A percentile compares a stretch with the other conserved stretches of the same genome.
These are phyloP conservation scores for Podaxis rugospora DNA, from an alignment of 768 basidiomycete genomes.

Conservation along the genomic window DNA sequence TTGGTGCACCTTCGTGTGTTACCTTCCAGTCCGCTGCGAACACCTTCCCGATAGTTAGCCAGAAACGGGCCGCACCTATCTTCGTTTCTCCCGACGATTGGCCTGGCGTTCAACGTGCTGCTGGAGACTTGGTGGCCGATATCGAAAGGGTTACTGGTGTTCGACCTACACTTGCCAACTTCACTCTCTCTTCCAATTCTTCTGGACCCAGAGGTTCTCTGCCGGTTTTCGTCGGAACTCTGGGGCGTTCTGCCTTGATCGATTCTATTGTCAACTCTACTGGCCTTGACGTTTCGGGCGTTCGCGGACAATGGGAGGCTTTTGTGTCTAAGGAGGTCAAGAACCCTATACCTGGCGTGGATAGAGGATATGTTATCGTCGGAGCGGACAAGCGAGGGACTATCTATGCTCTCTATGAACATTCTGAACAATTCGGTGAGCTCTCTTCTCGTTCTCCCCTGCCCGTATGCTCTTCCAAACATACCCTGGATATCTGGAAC, in stretches of 20 bases:
- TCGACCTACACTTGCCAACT: constrained; percentile 32
- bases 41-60: constrained; percentile 40
- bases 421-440: constrained; percentile 63
- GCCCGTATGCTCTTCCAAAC: not conserved
- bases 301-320: constrained; percentile 64
- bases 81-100: constrained; percentile 53
- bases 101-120: constrained; percentile 60
- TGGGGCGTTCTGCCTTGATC: constrained; percentile 52
- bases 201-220: constrained; percentile 34
- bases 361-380: constrained; percentile 59
- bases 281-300: constrained; percentile 48
- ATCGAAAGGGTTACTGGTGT: constrained; percentile 55
- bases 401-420: constrained; percentile 61
- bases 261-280: constrained; percentile 47
- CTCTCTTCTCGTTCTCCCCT: not conserved
- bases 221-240: constrained; percentile 50
- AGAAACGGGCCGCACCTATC: constrained; percentile 42
- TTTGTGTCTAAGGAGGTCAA: constrained; percentile 48
- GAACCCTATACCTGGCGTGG: constrained; percentile 52
- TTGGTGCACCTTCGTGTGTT: constrained; percentile 46
- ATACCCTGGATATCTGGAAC: not conserved
- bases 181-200: constrained; percentile 22
- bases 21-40: constrained; percentile 32
- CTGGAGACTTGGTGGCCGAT: constrained; percentile 54
- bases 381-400: constrained; percentile 68